Percentiles rank a stretch among this genome's conserved stretches.
Conservation (phyloP, 257 asterid genomes). For the Nicotiana otophora region DNA sequence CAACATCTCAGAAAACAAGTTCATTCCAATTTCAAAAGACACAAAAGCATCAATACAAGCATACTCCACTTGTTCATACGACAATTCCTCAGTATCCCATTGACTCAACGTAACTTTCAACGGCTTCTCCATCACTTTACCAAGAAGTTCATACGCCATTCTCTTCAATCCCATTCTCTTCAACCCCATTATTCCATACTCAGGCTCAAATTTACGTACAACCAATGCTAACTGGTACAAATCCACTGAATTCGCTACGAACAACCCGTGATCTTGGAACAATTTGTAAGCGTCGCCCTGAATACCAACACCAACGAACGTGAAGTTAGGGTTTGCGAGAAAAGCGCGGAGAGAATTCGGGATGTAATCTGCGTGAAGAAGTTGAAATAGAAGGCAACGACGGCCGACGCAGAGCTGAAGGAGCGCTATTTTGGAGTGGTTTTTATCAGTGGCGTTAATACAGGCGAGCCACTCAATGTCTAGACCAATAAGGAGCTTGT, state of each 20-base stretch:
- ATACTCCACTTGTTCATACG: conserved; percentile 35
- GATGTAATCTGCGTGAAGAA: background rate
- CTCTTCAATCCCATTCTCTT: conserved; percentile 30
- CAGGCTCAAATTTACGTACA: conserved; percentile 6
- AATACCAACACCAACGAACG: conserved; percentile 8
- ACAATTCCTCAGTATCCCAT: conserved; percentile 43
- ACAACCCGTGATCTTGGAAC: background rate
- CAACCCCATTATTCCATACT: conserved; percentile 11
- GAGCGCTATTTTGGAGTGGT: background rate
- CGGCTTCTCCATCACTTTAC: conserved; percentile 33
- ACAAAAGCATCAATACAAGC: conserved; percentile 54
- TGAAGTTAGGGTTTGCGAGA: background rate
- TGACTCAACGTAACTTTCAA: conserved; percentile 34
- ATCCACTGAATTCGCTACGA: conserved; percentile 25
- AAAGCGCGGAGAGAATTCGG: conserved; percentile 1
- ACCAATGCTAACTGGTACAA: conserved; percentile 41
- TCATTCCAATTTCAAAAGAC: conserved; percentile 36
- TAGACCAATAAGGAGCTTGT: conserved; percentile 10
- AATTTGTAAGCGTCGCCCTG: background rate
- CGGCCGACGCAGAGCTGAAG: conserved; percentile 15
- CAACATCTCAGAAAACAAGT: conserved; percentile 13
- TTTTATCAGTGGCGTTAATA: background rate
- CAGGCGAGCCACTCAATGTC: conserved; percentile 16
- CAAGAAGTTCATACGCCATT: conserved; percentile 33
- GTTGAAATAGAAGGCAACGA: conserved; percentile 14